These are phyloP conservation scores for Buddleja alternifolia DNA, from an alignment of 257 asterid genomes.

Conservation along the genomic window DNA sequence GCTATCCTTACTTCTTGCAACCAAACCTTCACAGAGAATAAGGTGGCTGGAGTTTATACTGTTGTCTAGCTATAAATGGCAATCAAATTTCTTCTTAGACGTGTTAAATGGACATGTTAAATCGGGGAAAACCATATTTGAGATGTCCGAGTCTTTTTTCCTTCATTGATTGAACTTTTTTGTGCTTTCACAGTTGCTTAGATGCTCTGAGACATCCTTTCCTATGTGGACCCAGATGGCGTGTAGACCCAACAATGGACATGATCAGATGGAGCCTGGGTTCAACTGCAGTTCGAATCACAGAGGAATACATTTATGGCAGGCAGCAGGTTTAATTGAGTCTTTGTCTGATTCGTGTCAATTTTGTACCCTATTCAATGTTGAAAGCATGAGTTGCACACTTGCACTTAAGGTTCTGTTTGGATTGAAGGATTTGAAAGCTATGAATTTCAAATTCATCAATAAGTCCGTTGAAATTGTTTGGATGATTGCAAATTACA, in stretches of 20 bases:
- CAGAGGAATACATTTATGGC: slow-evolving; percentile 92
- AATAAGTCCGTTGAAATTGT: too few relatives aligned
- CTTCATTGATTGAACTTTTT: background rate
- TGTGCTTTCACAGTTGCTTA: slow-evolving; percentile 65
- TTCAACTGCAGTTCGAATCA: slow-evolving; percentile 89
- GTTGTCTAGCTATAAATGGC: background rate
- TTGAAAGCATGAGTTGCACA: background rate
- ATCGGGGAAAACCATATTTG: slow-evolving; percentile 16
- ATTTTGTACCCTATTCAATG: background rate
- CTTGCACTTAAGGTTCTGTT: too few relatives aligned
- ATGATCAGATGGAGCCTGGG: slow-evolving; percentile 96
- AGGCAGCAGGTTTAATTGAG: slow-evolving; percentile 75
- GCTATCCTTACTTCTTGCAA: slow-evolving; percentile 81
- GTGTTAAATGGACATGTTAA: slow-evolving; percentile 1
- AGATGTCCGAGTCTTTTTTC: slow-evolving; percentile 18
- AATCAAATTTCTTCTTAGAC: background rate
- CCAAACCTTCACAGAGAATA: slow-evolving; percentile 75
- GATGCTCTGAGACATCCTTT: slow-evolving; percentile 96
- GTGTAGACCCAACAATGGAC: slow-evolving; percentile 79
- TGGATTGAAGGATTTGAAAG: too few relatives aligned
- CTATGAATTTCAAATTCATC: too few relatives aligned
- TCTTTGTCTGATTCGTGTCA: slow-evolving; percentile 3
- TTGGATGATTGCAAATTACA: too few relatives aligned
- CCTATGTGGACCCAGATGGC: slow-evolving; percentile 98
- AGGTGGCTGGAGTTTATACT: slow-evolving; percentile 48